phyloP scores from a whole-genome alignment of 177 flowering plant species.

The Vitis hybrid region DNA sequence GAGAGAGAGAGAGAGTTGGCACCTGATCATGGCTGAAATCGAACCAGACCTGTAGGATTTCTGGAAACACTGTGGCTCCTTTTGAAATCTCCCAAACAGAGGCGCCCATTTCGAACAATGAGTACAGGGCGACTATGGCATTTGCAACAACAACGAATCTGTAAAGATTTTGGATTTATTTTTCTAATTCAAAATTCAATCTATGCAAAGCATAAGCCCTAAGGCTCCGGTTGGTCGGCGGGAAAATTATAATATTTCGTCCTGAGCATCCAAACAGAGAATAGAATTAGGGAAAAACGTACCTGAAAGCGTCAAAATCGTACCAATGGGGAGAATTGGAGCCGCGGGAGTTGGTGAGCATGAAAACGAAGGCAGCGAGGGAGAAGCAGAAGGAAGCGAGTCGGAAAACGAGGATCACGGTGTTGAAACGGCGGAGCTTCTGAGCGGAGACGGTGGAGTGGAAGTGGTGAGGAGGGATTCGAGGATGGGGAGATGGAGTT shows the following conservation, averaged over 20 bases:
- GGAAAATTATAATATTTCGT: background rate
- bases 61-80: constrained; percentile 63
- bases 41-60: constrained; percentile 81
- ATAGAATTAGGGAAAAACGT: background rate
- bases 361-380: constrained; percentile 69
- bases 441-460: constrained; percentile 73
- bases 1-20: background rate
- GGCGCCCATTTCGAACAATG: constrained; percentile 65
- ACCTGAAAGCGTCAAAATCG: constrained; percentile 80
- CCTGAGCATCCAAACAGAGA: constrained; percentile 8
- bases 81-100: constrained; percentile 78
- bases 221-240: background rate
- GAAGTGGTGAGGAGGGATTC: constrained; percentile 34
- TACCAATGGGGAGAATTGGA: constrained; percentile 55
- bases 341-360: constrained; percentile 64
- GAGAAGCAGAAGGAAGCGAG: constrained; percentile 70
- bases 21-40: constrained; percentile 97
- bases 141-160: constrained; percentile 71
- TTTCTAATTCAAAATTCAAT: background rate
- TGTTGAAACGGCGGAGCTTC: constrained; percentile 75
- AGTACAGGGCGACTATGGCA: constrained; percentile 68
- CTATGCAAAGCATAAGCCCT: background rate
- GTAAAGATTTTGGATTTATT: constrained; percentile 1
- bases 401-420: constrained; percentile 64
- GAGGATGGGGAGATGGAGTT: constrained; percentile 30